Evolutionary conservation across 1,284 basidiomycete species (phyloP).

Genomic region (Laetiporus sulphureus): DNA sequence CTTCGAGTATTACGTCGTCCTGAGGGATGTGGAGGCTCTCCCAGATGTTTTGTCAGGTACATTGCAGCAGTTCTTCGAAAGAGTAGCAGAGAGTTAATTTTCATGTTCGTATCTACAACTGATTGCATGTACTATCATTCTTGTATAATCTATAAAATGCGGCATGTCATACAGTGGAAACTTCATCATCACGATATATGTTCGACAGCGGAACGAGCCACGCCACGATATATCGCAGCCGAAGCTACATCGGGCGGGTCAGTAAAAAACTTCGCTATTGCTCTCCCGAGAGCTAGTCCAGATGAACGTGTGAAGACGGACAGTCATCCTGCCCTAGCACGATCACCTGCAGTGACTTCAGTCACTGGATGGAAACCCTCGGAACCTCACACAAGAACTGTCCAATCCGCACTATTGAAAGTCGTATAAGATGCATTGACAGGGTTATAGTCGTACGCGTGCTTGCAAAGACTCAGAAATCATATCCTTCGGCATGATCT

Average conservation of each 20-base stretch:
- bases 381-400: too few relatives aligned
- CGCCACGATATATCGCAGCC: slow-evolving; percentile 10
- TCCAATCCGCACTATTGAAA: too few relatives aligned
- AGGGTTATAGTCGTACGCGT: too few relatives aligned
- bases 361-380: too few relatives aligned
- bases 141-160: too few relatives aligned
- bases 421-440: too few relatives aligned
- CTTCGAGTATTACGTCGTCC: slow-evolving; percentile 95
- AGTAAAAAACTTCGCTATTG: slow-evolving; percentile 18
- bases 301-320: slow-evolving; percentile 8
- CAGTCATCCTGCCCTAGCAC: slow-evolving; percentile 11
- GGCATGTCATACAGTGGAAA: too few relatives aligned
- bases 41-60: slow-evolving; percentile 92
- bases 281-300: slow-evolving; percentile 14
- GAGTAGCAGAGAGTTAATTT: slow-evolving; percentile 58
- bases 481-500: too few relatives aligned
- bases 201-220: slow-evolving; percentile 27
- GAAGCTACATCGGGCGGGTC: slow-evolving; percentile 8
- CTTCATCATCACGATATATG: too few relatives aligned
- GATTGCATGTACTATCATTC: too few relatives aligned
- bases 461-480: too few relatives aligned
- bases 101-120: too few relatives aligned
- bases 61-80: slow-evolving; percentile 87
- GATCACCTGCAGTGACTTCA: slow-evolving; percentile 7
- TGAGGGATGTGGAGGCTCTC: slow-evolving; percentile 86